A percentile compares a stretch with the other conserved stretches of the same genome.
Evolutionary conservation across 805 yeast genomes (phyloP).

Genomic region (Yamadazyma sp.): DNA sequence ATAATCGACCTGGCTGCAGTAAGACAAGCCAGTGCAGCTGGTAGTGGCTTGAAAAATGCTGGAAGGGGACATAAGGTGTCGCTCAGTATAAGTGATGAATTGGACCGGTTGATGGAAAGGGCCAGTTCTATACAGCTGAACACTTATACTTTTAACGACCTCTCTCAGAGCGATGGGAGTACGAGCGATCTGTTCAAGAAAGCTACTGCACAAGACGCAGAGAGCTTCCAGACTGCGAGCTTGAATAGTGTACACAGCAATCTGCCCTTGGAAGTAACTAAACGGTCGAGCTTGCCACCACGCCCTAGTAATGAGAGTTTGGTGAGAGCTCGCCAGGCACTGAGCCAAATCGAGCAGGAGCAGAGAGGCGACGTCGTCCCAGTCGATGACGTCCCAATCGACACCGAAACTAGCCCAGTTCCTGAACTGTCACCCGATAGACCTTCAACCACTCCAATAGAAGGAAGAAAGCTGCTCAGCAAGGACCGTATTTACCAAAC

Average conservation of each 20-base stretch:
- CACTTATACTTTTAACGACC: constrained; percentile 14
- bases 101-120: constrained; percentile 38
- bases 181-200: constrained; percentile 10
- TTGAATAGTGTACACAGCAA: neutral
- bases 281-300: constrained; percentile 20
- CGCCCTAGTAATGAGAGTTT: constrained; percentile 26
- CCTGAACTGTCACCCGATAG: too few relatives aligned
- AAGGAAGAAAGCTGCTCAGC: neutral
- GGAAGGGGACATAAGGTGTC: constrained; percentile 21
- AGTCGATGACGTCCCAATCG: too few relatives aligned
- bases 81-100: constrained; percentile 33
- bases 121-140: constrained; percentile 24
- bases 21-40: neutral
- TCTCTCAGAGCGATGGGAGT: constrained; percentile 13
- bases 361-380: too few relatives aligned
- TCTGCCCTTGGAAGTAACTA: constrained; percentile 1
- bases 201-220: neutral
- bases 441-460: too few relatives aligned
- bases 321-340: constrained; percentile 24
- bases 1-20: constrained; percentile 10
- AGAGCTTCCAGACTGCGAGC: constrained; percentile 12
- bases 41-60: constrained; percentile 4
- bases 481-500: constrained; percentile 13
- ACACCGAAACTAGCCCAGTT: too few relatives aligned
- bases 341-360: constrained; percentile 15